Evolutionary conservation across 768 basidiomycete species (phyloP), one percentile per base, ranked within the genome.

Genomic region (Hygrophorus russula): DNA sequence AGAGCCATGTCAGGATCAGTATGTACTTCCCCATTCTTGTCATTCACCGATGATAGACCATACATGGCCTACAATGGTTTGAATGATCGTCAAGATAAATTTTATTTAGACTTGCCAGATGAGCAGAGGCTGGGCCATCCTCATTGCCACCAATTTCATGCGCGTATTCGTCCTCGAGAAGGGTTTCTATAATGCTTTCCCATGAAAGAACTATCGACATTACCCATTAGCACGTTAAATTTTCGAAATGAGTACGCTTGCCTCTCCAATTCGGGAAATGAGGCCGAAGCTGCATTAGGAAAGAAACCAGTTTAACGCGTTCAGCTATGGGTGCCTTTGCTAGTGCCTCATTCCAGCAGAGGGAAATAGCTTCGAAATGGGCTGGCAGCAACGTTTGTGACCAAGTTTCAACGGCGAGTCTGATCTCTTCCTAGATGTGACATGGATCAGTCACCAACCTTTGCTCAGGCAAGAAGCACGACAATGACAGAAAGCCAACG

Each of bases 241-340:
- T 18, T n/a, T 13, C 15, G 24, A 42, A 17, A 36, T 5, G 34
- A 44, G 28, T 4, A 24, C 24, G 42, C 58, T 41, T 50, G 82
- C 83, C 67, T 70, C 66, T 65, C 84, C 84, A 87, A 11, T 50
- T 56, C 13, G 80, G 71, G 57, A 85, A 80, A 59, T 82, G 72
- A 0, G 80, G 66, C n/a, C 67, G 76, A 20, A 88, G 67, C 51
- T 80, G 81, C 24, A 76, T 68, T 13, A 86, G 62, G 59, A 86
- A 87, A 7, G 69, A 65, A 12, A 76, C 63, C 9, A 87, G 64
- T 40, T 66, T 71, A 28, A 73, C 60, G 12, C 80, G 73, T 41
- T 83, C 81, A 1, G 64, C 46, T 10, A 78, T 64, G 1, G 80
- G 72, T 4, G 73, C 65, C 42, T 71, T 78, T 6, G 63, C 53